Conservation (phyloP, 2,329 filamentous ascomycete genomes). For the Elsinoe ampelina region DNA sequence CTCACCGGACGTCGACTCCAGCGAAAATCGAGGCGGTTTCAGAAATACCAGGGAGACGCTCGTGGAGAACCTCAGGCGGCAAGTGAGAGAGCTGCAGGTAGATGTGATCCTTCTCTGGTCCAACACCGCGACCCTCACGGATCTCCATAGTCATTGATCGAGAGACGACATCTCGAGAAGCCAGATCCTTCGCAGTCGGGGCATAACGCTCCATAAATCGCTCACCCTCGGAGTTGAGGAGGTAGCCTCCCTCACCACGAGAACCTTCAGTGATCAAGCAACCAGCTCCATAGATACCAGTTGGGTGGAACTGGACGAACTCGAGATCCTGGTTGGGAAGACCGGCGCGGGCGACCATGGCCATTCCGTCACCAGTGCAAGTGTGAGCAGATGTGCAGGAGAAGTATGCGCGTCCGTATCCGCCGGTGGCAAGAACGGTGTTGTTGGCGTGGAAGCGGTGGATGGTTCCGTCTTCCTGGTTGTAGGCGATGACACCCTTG, state of each 20-base stretch:
- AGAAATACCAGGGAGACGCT: constrained; percentile 95
- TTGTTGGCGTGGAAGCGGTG: constrained; percentile 96
- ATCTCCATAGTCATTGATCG: constrained; percentile 99
- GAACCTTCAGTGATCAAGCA: constrained; percentile 97
- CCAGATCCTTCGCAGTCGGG: constrained; percentile 94
- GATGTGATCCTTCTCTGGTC: constrained; percentile 95
- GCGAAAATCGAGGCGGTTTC: constrained; percentile 97
- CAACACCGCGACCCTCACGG: constrained; percentile 92
- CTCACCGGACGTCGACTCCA: constrained; percentile 75
- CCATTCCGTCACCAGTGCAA: constrained; percentile 98
- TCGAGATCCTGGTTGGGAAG: constrained; percentile 98
- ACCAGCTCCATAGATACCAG: constrained; percentile 96
- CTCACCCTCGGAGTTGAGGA: constrained; percentile 95
- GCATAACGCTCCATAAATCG: constrained; percentile 99
- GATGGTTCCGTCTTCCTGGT: constrained; percentile 96
- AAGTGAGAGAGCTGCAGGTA: constrained; percentile 96
- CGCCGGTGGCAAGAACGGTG: constrained; percentile 93
- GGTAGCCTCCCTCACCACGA: constrained; percentile 95
- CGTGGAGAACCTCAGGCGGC: constrained; percentile 81
- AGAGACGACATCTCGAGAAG: constrained; percentile 89
- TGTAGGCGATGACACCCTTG: constrained; percentile 93
- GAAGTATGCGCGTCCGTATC: constrained; percentile 97
- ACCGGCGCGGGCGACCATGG: constrained; percentile 96
- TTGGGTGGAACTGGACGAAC: constrained; percentile 99
- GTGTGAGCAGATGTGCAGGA: constrained; percentile 96